Percentiles rank a stretch among this genome's conserved stretches.
Conservation (phyloP, 192 early-diverging fungal genomes). For the Backusella parvicylindrica region DNA sequence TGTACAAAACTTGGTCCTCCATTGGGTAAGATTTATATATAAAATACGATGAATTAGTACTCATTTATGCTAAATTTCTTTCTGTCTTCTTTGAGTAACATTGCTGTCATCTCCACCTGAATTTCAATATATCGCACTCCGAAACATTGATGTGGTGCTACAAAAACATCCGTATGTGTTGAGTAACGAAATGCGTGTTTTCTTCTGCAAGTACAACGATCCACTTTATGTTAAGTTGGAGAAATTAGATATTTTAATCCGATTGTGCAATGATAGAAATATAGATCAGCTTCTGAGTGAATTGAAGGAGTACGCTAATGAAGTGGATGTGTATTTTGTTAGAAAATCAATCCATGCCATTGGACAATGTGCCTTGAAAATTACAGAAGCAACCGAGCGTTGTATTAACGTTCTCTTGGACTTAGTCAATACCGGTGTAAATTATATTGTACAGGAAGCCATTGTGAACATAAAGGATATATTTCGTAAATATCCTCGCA, state of each 20-base stretch:
- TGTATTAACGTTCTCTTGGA: constrained; percentile 84
- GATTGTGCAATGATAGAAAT: constrained; percentile 82
- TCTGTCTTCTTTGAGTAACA: constrained; percentile 55
- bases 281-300: constrained; percentile 89
- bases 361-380: constrained; percentile 88
- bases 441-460: constrained; percentile 88
- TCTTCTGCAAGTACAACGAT: constrained; percentile 98
- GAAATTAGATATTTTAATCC: constrained; percentile 91
- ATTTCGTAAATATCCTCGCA: constrained; percentile 88
- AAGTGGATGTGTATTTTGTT: constrained; percentile 97
- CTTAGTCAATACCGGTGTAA: constrained; percentile 81
- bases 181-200: constrained; percentile 89
- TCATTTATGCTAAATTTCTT: background rate
- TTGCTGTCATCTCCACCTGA: constrained; percentile 84
- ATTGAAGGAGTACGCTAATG: constrained; percentile 94
- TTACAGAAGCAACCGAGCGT: constrained; percentile 79
- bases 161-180: constrained; percentile 85
- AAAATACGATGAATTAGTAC: background rate
- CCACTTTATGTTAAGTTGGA: constrained; percentile 96
- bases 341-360: constrained; percentile 85
- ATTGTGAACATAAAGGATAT: constrained; percentile 93
- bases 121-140: constrained; percentile 95
- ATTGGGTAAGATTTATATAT: constrained; percentile 53
- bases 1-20: constrained; percentile 92
- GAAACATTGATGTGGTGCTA: constrained; percentile 94